Percentiles rank a stretch among this genome's conserved stretches.
These are phyloP conservation scores for Cryomyces antarcticus DNA, from an alignment of 495 filamentous ascomycete genomes.

Conservation along the genomic window DNA sequence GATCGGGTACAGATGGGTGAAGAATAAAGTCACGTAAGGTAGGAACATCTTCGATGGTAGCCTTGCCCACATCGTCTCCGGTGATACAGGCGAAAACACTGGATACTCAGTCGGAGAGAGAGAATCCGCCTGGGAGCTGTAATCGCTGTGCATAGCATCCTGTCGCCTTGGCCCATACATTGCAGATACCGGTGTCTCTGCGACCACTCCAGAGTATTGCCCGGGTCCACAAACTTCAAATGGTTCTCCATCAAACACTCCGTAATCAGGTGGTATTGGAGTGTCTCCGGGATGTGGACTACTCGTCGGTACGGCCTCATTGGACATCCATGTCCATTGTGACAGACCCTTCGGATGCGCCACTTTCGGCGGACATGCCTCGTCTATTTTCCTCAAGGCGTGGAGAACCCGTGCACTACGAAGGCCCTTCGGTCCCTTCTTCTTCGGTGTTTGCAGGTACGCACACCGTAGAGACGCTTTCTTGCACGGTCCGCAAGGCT, in stretches of 20 bases:
- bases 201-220: neutral
- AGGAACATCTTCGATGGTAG: slow-evolving; percentile 7
- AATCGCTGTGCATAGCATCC: neutral
- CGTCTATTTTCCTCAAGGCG: slow-evolving; percentile 9
- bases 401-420: slow-evolving; percentile 10
- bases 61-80: neutral
- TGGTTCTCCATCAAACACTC: neutral
- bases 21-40: slow-evolving; percentile 10
- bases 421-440: slow-evolving; percentile 13
- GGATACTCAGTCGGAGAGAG: neutral
- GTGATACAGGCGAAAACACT: neutral
- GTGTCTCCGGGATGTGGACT: too few relatives aligned
- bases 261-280: too few relatives aligned
- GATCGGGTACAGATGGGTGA: slow-evolving; percentile 12
- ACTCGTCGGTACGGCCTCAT: neutral
- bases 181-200: neutral
- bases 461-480: slow-evolving; percentile 11
- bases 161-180: neutral
- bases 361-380: neutral
- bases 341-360: neutral
- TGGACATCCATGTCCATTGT: neutral
- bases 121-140: neutral
- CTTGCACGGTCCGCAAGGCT: slow-evolving; percentile 10
- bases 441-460: slow-evolving; percentile 13
- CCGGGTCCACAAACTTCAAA: too few relatives aligned